These are phyloP conservation scores for Massariosphaeria phaeospora DNA, from an alignment of 495 filamentous ascomycete species.

Conservation along the genomic window DNA sequence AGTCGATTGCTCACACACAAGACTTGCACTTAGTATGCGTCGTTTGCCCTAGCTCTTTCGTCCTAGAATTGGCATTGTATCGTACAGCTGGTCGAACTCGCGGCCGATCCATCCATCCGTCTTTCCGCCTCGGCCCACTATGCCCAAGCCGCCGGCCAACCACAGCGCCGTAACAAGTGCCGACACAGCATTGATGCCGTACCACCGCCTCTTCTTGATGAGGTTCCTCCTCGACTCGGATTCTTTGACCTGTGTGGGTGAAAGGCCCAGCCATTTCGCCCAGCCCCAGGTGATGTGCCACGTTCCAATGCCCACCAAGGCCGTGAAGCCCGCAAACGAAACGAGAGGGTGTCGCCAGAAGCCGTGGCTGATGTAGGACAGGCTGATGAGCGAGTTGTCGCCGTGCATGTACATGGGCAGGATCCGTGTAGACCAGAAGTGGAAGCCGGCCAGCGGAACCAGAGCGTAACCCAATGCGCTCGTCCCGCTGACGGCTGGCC, in stretches of 20 bases:
- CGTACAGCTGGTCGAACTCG: slow-evolving; percentile 68
- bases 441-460: slow-evolving; percentile 58
- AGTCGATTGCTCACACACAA: too few species aligned
- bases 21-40: too few species aligned
- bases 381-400: slow-evolving; percentile 71
- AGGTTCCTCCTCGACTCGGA: slow-evolving; percentile 48
- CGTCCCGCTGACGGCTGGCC: slow-evolving; percentile 65
- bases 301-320: slow-evolving; percentile 62
- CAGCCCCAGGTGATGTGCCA: slow-evolving; percentile 82
- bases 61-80: slow-evolving; percentile 51
- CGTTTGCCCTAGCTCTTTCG: too few species aligned
- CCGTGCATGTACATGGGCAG: slow-evolving; percentile 72
- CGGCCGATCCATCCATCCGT: slow-evolving; percentile 72
- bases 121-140: slow-evolving; percentile 68
- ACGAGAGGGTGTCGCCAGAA: slow-evolving; percentile 63
- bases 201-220: slow-evolving; percentile 59
- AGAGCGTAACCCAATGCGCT: slow-evolving; percentile 64
- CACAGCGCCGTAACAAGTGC: slow-evolving; percentile 59
- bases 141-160: slow-evolving; percentile 73
- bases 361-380: slow-evolving; percentile 81
- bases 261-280: slow-evolving; percentile 64
- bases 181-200: slow-evolving; percentile 60
- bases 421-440: slow-evolving; percentile 65
- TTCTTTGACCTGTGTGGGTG: slow-evolving; percentile 45
- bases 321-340: slow-evolving; percentile 61